Base-by-base conservation (phyloP, 306 rosid genomes). In the Fagus sylvatica region DNA sequence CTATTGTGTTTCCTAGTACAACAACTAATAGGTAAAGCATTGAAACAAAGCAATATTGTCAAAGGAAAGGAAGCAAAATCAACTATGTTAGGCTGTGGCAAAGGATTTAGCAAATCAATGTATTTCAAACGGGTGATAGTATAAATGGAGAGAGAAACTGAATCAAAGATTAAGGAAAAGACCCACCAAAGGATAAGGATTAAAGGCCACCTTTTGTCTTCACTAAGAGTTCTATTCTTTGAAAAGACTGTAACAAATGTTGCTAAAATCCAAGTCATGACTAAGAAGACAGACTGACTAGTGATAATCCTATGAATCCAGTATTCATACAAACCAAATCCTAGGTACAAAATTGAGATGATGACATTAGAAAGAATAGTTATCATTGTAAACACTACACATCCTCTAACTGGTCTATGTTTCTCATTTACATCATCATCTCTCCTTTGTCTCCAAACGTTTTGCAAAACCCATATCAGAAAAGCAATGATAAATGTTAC, bases 171-270 rank as follows among this genome's bases (percentile, higher is more conserved):
- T 72, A 71, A 57, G 66, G 90, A 74, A 43, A 82, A 83, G 4
- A 79, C 49, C 98, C 97, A 94, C 98, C 98, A 94, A 1, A 88
- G 64, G 55, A 74, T 66, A 1, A 92, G 87, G 28, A 90, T 86
- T 76, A 78, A 74, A 6, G 98, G 97, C 86, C 91, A 89, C 53
- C 61, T 84, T 73, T 69, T 81, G 6, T 17, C 69, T 41, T 79
- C 82, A 49, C 16, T 32, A 7, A 71, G 51, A 34, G n/a, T 74
- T 68, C 76, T 76, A 55, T 62, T 84, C 76, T 74, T 42, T 12
- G 92, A 85, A 71, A 82, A 88, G 0, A 84, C 16, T 4, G 90
- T 74, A 68, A 89, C 85, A 1, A 73, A 2, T 4, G 95, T 78
- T 5, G 97, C 90, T 33, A 92, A 80, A 75, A 76, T 70, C 98